These are phyloP conservation scores for Apiotrichum gracile DNA, from an alignment of 1,284 basidiomycete species.

Conservation along the genomic window DNA sequence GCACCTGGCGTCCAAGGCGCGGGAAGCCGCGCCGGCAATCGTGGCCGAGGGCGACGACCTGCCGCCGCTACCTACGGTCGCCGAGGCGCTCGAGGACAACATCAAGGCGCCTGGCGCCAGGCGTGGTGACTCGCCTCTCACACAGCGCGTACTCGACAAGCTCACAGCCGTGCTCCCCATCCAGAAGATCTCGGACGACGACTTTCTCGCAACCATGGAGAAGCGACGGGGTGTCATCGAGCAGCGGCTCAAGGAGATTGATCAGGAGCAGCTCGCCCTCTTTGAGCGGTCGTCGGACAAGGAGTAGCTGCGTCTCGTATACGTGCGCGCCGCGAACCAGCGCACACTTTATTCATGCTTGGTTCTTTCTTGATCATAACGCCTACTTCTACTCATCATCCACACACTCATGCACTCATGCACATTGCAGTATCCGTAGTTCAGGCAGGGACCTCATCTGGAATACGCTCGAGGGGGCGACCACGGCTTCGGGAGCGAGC, in stretches of 20 bases:
- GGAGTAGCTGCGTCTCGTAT: not conserved
- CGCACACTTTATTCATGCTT: not conserved
- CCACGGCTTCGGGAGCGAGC: constrained; percentile 37
- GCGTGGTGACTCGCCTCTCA: constrained; percentile 20
- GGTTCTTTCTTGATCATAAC: too few species aligned
- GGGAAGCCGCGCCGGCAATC: not conserved
- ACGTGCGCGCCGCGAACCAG: not conserved
- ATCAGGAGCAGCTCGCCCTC: constrained; percentile 33
- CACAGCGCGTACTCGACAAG: constrained; percentile 26
- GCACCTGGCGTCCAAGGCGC: constrained; percentile 18
- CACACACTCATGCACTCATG: not conserved
- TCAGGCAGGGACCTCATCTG: not conserved
- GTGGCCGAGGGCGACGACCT: not conserved
- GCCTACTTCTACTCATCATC: not conserved
- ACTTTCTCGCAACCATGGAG: constrained; percentile 33
- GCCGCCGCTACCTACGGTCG: not conserved
- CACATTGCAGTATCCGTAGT: not conserved
- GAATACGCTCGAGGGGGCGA: constrained; percentile 16
- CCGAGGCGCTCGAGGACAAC: not conserved
- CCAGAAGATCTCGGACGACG: constrained; percentile 34
- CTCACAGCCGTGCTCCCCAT: constrained; percentile 34
- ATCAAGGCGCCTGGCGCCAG: not conserved
- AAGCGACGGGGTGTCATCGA: constrained; percentile 30
- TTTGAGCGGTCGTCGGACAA: constrained; percentile 16
- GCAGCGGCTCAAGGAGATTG: constrained; percentile 31